Evolutionary conservation across 1,284 basidiomycete species (phyloP).

Genomic region (Apiotrichum laibachii): DNA sequence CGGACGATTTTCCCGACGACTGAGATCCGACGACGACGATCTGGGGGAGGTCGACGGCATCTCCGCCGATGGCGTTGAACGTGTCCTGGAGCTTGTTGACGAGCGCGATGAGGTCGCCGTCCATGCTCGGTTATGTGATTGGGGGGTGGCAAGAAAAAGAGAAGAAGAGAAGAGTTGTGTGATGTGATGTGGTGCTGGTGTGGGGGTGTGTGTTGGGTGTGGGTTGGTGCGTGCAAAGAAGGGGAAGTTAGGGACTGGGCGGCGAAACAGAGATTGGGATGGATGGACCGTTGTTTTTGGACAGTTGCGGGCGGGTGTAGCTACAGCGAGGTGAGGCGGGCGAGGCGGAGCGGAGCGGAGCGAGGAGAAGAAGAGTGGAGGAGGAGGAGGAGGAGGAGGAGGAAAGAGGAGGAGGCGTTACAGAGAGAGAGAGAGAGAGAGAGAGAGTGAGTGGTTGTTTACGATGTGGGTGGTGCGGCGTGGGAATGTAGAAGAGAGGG

Average conservation of each 20-base stretch:
- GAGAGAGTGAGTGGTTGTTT: neutral
- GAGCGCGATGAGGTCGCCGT: conserved; percentile 88
- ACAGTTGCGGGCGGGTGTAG: too few relatives aligned
- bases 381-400: too few relatives aligned
- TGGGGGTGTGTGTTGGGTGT: too few relatives aligned
- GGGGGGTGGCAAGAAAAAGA: neutral
- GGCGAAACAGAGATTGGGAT: too few relatives aligned
- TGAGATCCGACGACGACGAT: conserved; percentile 54
- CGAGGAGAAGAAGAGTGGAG: too few relatives aligned
- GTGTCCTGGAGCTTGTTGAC: conserved; percentile 86
- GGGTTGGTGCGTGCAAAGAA: neutral
- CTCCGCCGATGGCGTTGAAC: conserved; percentile 56
- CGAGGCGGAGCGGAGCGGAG: too few relatives aligned
- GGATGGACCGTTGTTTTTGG: too few relatives aligned
- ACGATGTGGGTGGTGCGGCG: neutral
- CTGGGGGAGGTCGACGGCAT: conserved; percentile 57
- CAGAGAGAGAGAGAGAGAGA: neutral
- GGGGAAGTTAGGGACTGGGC: too few relatives aligned
- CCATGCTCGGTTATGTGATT: conserved; percentile 58
- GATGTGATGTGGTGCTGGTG: too few relatives aligned
- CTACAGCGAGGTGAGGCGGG: too few relatives aligned
- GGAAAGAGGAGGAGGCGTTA: too few relatives aligned
- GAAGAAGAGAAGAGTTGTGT: neutral
- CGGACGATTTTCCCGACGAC: conserved; percentile 58
- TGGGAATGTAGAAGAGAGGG: too few relatives aligned